Evolutionary conservation across 345 rosid species (phyloP), one percentile per base, ranked within the genome.

Genomic region (Populus davidiana): DNA sequence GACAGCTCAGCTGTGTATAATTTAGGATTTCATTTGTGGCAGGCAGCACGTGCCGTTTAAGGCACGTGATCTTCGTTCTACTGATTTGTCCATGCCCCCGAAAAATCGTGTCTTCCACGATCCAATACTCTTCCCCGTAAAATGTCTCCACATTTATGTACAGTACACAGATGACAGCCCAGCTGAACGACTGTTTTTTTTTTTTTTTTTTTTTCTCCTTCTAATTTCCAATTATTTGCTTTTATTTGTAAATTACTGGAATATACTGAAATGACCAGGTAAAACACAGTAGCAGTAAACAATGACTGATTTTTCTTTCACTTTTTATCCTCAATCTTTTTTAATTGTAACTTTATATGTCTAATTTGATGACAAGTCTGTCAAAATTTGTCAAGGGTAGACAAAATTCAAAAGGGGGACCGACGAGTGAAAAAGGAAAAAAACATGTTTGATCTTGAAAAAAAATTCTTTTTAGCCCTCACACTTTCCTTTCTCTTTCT

Each of bases 1-100:
- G 47, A 20, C n/a, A 52, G 59, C 59, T 52, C n/a, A 52, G 59
- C 59, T 7, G 23, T 5, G 59, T 20, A 20, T 52, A 52, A 20
- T 52, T 18, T 6, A 10, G 23, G 59, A 11, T 43, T 47, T 52
- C 59, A 2, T 52, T 7, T 2, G n/a, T 6, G 59, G 59, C 21
- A 6, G 59, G 59, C 7, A 1, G 64, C 59, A 50, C 75, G 71
- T 71, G 39, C 54, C 83, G 83, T 76, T 73, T 1, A 81, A 70
- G 77, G 79, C 87, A 84, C 79, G 81, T 76, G 84, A 76, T 67
- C 65, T 33, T 20, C 9, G 59, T 2, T 43, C 47, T 11, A 2
- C 47, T 43, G 47, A 12, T 10, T 2, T 43, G 13, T 43, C 47
- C 47, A 10, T 10, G 47, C 21, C 8, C 54, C 23, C 59, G 59